Conservation (phyloP, 2,329 filamentous ascomycete species). For the Helicocarpus griseus region DNA sequence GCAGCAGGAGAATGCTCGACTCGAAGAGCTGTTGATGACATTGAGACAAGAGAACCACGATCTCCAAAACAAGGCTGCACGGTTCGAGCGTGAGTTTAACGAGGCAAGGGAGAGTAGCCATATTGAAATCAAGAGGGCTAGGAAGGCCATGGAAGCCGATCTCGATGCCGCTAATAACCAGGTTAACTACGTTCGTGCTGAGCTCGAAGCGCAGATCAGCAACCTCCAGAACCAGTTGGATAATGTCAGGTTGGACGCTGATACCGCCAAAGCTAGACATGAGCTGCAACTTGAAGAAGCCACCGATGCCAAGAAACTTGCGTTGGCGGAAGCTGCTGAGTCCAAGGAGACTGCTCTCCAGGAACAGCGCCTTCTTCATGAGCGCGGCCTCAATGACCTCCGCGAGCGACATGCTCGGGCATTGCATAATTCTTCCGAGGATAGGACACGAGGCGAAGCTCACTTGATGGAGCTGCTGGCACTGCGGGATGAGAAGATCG, state of each 20-base stretch:
- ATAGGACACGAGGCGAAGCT: constrained; percentile 69
- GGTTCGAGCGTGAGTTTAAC: constrained; percentile 71
- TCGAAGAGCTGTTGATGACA: constrained; percentile 47
- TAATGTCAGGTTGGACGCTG: constrained; percentile 64
- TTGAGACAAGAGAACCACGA: constrained; percentile 52
- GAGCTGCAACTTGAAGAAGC: constrained; percentile 80
- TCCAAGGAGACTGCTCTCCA: constrained; percentile 45
- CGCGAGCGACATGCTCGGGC: constrained; percentile 65
- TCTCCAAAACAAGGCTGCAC: constrained; percentile 58
- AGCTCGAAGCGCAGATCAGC: constrained; percentile 68
- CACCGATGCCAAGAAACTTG: constrained; percentile 55
- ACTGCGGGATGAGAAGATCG: constrained; percentile 72
- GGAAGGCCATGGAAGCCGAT: constrained; percentile 68
- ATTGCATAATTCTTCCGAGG: constrained; percentile 64
- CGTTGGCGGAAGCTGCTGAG: constrained; percentile 45
- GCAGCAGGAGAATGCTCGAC: constrained; percentile 51
- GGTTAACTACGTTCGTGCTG: constrained; percentile 67
- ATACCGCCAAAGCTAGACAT: constrained; percentile 68
- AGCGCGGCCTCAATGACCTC: constrained; percentile 64
- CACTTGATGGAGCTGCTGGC: constrained; percentile 72
- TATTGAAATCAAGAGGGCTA: constrained; percentile 70
- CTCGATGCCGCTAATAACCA: constrained; percentile 68
- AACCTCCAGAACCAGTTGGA: constrained; percentile 68
- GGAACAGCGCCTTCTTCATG: constrained; percentile 56
- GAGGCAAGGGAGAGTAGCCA: constrained; percentile 72